Conservation (phyloP, 1,139 yeast genomes). For the Saccharomyces hybrid region DNA sequence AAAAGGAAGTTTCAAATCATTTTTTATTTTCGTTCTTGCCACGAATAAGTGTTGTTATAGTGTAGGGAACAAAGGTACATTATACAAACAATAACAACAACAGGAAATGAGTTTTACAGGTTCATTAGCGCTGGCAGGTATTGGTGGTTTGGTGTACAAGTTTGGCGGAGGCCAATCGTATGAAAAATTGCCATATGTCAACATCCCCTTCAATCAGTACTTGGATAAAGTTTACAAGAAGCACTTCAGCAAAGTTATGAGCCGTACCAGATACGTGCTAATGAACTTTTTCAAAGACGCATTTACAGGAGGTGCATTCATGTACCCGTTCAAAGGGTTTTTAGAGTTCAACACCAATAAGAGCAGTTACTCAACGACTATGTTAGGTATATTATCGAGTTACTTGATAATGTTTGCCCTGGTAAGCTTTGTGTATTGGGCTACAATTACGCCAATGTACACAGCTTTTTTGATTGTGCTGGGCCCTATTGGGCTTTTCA, state of each 20-base stretch:
- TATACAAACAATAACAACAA: not conserved
- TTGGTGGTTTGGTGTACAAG: constrained; percentile 26
- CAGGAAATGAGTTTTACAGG: constrained; percentile 27
- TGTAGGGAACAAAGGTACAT: no score
- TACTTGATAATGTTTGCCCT: constrained; percentile 18
- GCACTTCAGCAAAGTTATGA: constrained; percentile 9
- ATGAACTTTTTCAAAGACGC: constrained; percentile 21
- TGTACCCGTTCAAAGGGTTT: constrained; percentile 25
- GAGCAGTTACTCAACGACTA: constrained; percentile 13
- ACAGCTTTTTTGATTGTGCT: constrained; percentile 23
- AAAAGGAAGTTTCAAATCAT: not conserved
- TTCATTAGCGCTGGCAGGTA: constrained; percentile 24
- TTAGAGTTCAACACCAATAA: constrained; percentile 13
- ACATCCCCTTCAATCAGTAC: constrained; percentile 10
- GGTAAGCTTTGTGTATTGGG: constrained; percentile 23
- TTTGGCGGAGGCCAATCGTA: constrained; percentile 22
- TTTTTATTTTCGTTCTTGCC: not conserved
- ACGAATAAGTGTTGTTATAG: not conserved
- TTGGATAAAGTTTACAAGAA: constrained; percentile 11
- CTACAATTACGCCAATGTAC: constrained; percentile 28
- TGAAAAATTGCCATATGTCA: constrained; percentile 16
- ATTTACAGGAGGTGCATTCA: constrained; percentile 18
- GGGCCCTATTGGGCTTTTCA: constrained; percentile 27
- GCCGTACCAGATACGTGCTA: constrained; percentile 10
- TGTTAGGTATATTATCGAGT: constrained; percentile 11